Base-by-base conservation (phyloP, 345 rosid genomes). In the Euphorbia peplus region DNA sequence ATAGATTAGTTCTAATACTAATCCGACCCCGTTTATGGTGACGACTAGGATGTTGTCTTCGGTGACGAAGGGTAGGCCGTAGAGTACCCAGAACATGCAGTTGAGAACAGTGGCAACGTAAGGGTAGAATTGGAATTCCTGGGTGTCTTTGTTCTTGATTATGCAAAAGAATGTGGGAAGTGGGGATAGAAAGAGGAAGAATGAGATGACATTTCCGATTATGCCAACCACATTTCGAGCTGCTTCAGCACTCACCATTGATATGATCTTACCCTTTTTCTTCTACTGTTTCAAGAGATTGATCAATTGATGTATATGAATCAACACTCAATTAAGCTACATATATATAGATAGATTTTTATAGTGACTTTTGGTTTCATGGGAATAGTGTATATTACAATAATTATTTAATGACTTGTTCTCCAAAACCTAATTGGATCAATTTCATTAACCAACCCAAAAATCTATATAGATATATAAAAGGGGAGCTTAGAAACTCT, bases 181-280 rank as follows among this genome's bases (percentile, higher is more conserved):
- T 52, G 89, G 93, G 2, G 93, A 67, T 1, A 86, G 75, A 63
- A 75, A 73, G 0, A 75, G 71, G 25, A 67, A 63, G 50, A 84
- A 86, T 44, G 90, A 86, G 46, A 86, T 79, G 15, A 84, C 70
- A 71, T 84, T 86, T 30, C 93, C 93, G 10, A 53, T 53, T 6
- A 53, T 53, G 13, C 57, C 57, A 12, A 53, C 57, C 57, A 21
- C 57, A 53, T 53, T 53, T 1, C 28, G 28, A 22, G 57, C 57
- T 6, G 57, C 57, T 53, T 53, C 57, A 6, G 57, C 57, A 53
- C 57, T 21, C 57, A 21, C 57, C 57, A 53, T 53, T 2, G 37
- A n/a, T n/a, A n/a, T n/a, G n/a, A 32, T 32, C 37, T 32, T 32
- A 32, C 6, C 37, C 37, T 32, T 6, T 32, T 32, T 32, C 4